phyloP scores from a whole-genome alignment of 306 rosid genomes.

The Pyrus bretschneideri region DNA sequence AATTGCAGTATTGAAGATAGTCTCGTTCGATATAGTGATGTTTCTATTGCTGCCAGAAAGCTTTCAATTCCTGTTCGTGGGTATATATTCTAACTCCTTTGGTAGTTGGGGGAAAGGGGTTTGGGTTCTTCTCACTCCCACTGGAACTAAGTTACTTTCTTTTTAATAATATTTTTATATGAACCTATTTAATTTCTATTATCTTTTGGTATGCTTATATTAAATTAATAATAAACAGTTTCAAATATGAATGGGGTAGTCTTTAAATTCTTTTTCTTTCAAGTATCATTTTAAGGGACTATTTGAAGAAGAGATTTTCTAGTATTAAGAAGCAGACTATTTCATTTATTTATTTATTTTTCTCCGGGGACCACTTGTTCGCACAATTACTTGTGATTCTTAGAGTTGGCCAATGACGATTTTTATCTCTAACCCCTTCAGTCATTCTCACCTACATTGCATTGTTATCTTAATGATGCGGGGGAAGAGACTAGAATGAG shows the following conservation, averaged over 20 bases:
- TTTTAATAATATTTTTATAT: not conserved
- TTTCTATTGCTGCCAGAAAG: constrained; percentile 62
- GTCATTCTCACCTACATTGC: too few relatives aligned
- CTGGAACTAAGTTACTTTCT: not conserved
- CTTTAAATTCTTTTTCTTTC: not conserved
- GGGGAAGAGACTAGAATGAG: too few relatives aligned
- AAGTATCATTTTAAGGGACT: not conserved
- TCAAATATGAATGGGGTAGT: not conserved
- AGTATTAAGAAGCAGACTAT: not conserved
- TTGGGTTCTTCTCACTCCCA: not conserved
- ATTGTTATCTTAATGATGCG: too few relatives aligned
- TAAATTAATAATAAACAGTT: not conserved
- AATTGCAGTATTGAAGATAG: constrained; percentile 79
- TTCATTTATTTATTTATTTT: not conserved
- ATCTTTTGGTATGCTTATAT: too few relatives aligned
- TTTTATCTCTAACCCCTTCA: not conserved
- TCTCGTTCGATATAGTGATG: constrained; percentile 54
- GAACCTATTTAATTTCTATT: too few relatives aligned
- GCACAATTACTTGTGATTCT: not conserved
- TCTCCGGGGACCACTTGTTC: not conserved
- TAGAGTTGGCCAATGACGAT: not conserved
- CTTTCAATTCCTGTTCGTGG: constrained; percentile 83
- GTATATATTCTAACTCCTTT: constrained; percentile 24
- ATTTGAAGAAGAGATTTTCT: not conserved
- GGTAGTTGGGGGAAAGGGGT: not conserved